Conservation (phyloP, 169 alveolate species). For the Babesia caballi region DNA sequence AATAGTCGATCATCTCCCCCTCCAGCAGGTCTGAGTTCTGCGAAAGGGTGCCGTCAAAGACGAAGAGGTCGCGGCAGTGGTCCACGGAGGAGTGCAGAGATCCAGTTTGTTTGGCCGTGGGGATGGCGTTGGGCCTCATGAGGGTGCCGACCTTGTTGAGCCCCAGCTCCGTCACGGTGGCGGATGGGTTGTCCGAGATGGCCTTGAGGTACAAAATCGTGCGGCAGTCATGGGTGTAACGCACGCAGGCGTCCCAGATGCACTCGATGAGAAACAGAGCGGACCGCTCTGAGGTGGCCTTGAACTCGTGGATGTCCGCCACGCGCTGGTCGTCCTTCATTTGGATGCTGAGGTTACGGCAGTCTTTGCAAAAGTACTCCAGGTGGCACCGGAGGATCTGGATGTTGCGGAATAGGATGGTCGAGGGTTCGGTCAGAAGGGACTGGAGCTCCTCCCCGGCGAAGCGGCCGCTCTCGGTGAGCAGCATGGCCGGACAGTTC, state of each 20-base stretch:
- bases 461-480: constrained; percentile 62
- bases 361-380: constrained; percentile 65
- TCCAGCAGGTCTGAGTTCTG: constrained; percentile 31
- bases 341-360: constrained; percentile 58
- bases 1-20: constrained; percentile 14
- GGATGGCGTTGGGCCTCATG: not conserved
- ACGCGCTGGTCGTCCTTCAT: constrained; percentile 23
- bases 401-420: constrained; percentile 60
- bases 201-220: constrained; percentile 58
- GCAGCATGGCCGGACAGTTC: constrained; percentile 50
- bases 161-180: constrained; percentile 15
- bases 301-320: constrained; percentile 42
- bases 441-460: constrained; percentile 55
- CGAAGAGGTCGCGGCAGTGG: constrained; percentile 48
- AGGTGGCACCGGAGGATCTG: constrained; percentile 64
- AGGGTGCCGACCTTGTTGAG: constrained; percentile 2
- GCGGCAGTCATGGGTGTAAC: constrained; percentile 64
- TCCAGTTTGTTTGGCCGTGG: constrained; percentile 14
- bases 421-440: constrained; percentile 55
- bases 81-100: constrained; percentile 1
- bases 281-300: constrained; percentile 62
- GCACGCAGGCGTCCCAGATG: constrained; percentile 66
- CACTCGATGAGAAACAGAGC: constrained; percentile 60
- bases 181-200: constrained; percentile 31
- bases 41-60: constrained; percentile 46